A percentile compares a stretch with the other conserved stretches of the same genome.
Conservation (phyloP, 2,329 filamentous ascomycete species). For the Diatrype stigma region DNA sequence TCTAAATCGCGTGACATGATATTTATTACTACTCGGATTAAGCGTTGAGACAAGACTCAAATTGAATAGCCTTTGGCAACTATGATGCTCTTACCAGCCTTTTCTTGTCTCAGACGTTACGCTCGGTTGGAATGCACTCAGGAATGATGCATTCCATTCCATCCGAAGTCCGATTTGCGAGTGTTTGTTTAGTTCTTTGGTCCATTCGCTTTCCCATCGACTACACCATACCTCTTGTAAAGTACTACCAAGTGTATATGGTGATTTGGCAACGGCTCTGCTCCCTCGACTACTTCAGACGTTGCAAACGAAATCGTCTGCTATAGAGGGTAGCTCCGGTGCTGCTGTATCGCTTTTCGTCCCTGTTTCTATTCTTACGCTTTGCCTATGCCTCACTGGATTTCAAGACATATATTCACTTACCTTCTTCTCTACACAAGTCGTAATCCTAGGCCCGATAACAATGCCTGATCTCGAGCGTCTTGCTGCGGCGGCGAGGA, state of each 20-base stretch:
- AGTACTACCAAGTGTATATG: too few species aligned
- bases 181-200: constrained; percentile 1
- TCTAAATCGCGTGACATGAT: background rate
- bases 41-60: background rate
- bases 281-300: too few species aligned
- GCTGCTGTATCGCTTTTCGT: too few species aligned
- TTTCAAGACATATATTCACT: too few species aligned
- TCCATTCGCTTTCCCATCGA: background rate
- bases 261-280: too few species aligned
- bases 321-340: too few species aligned
- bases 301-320: too few species aligned
- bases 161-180: background rate
- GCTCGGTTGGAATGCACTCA: background rate
- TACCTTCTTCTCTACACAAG: too few species aligned
- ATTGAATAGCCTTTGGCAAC: background rate
- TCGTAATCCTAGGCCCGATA: background rate
- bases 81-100: background rate
- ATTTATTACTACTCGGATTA: background rate
- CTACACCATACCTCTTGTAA: background rate
- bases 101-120: constrained; percentile 1
- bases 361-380: too few species aligned
- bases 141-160: constrained; percentile 1
- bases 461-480: constrained; percentile 2
- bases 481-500: background rate
- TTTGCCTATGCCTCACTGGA: too few species aligned